Evolutionary conservation across 108 stramenopile species (phyloP).

Genomic region (Conticribra weissflogii): DNA sequence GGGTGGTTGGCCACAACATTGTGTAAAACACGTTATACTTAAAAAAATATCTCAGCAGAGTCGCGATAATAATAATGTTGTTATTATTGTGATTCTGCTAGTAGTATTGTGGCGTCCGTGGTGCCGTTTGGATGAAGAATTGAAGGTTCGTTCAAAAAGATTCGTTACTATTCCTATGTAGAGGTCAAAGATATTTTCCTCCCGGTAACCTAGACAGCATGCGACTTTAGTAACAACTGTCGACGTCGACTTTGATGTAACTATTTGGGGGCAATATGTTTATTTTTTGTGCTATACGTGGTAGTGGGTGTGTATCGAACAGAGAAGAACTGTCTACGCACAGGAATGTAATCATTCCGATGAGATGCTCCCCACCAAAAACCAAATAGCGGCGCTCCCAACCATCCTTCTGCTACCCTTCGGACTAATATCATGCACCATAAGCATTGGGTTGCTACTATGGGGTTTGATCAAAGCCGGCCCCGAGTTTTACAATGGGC

Average conservation of each 20-base stretch:
- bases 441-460: slow-evolving; percentile 21
- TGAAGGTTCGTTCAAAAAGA: background rate
- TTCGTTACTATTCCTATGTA: background rate
- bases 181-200: background rate
- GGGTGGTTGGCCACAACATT: no score
- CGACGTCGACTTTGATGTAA: background rate
- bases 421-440: slow-evolving; percentile 23
- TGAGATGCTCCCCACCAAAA: background rate
- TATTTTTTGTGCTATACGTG: no score
- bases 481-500: slow-evolving; percentile 59
- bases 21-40: no score
- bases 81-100: no score
- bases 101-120: no score
- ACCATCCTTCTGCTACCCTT: slow-evolving; percentile 8
- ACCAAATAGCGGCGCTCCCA: background rate
- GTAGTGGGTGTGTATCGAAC: background rate
- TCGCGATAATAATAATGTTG: no score
- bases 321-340: no score
- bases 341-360: no score
- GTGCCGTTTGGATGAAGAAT: background rate
- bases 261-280: no score
- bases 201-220: background rate
- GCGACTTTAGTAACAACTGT: background rate
- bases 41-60: no score
- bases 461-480: slow-evolving; percentile 35